Conservation (phyloP, 768 basidiomycete species). For the Saitozyma podzolica region DNA sequence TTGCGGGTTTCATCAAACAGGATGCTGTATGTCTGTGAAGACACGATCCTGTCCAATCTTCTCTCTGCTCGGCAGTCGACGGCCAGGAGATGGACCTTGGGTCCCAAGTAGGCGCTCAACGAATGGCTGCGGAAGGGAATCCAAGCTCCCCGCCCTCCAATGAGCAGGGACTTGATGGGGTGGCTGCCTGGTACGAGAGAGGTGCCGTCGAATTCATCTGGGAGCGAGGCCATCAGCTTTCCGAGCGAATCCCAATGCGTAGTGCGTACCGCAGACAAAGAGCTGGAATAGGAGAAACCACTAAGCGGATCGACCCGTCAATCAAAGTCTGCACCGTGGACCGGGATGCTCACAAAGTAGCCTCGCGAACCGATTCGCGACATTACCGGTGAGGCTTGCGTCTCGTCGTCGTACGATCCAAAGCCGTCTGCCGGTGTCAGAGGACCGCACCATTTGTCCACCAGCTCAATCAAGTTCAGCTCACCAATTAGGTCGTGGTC, state of each 20-base stretch:
- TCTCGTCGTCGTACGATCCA: constrained; percentile 48
- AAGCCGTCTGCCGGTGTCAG: constrained; percentile 47
- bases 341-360: constrained; percentile 61
- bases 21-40: constrained; percentile 67
- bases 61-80: constrained; percentile 72
- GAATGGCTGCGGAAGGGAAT: constrained; percentile 80
- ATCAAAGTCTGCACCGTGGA: too few relatives aligned
- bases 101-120: constrained; percentile 74
- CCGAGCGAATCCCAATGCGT: too few relatives aligned
- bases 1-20: constrained; percentile 65
- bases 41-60: constrained; percentile 76
- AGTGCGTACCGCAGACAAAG: constrained; percentile 62
- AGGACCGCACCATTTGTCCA: neutral
- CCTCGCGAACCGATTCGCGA: constrained; percentile 75
- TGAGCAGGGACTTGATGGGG: constrained; percentile 67
- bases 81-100: constrained; percentile 64
- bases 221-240: too few relatives aligned
- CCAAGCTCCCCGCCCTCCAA: constrained; percentile 75
- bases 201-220: constrained; percentile 69
- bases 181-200: constrained; percentile 65
- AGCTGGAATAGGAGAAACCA: constrained; percentile 88
- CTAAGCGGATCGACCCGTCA: constrained; percentile 3
- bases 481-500: constrained; percentile 54
- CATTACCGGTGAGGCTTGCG: constrained; percentile 34
- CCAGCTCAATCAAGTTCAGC: too few relatives aligned